These are phyloP conservation scores for Phylloporus sp. DNA, from an alignment of 1,284 basidiomycete species.

Conservation along the genomic window DNA sequence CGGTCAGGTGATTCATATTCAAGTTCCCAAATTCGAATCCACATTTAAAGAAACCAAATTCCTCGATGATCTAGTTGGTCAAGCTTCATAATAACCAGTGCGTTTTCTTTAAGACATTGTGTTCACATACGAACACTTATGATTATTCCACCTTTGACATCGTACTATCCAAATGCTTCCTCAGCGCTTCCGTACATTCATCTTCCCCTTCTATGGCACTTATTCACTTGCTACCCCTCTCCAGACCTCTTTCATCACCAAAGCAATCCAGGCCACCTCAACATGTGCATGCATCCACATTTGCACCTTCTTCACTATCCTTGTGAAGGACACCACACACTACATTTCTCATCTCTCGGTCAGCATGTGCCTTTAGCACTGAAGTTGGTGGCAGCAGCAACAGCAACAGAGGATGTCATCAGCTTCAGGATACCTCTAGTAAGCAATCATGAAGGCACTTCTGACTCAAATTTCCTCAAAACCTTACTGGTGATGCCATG, in stretches of 20 bases:
- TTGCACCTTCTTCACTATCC: conserved; percentile 61
- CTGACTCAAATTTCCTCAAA: too few species aligned
- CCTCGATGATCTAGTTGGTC: conserved; percentile 80
- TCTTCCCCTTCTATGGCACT: not conserved
- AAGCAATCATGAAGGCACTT: too few species aligned
- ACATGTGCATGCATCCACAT: conserved; percentile 76
- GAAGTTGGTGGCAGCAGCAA: conserved; percentile 57
- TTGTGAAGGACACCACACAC: conserved; percentile 60
- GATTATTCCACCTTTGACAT: conserved; percentile 54
- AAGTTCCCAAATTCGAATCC: conserved; percentile 61
- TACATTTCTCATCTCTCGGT: conserved; percentile 64
- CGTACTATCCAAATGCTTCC: conserved; percentile 67
- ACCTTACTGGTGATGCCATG: too few species aligned
- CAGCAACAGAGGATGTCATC: conserved; percentile 61
- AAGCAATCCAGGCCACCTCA: conserved; percentile 67
- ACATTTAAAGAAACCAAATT: conserved; percentile 60
- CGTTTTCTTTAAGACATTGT: conserved; percentile 38
- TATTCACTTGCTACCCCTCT: not conserved
- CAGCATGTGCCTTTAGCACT: conserved; percentile 57
- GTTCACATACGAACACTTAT: not conserved
- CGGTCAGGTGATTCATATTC: conserved; percentile 68
- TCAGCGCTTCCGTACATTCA: conserved; percentile 62
- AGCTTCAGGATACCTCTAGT: too few species aligned
- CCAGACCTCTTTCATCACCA: conserved; percentile 66
- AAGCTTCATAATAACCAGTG: conserved; percentile 74